Evolutionary conservation across 1,284 basidiomycete genomes (phyloP).

Genomic region (Rhodofomes roseus): DNA sequence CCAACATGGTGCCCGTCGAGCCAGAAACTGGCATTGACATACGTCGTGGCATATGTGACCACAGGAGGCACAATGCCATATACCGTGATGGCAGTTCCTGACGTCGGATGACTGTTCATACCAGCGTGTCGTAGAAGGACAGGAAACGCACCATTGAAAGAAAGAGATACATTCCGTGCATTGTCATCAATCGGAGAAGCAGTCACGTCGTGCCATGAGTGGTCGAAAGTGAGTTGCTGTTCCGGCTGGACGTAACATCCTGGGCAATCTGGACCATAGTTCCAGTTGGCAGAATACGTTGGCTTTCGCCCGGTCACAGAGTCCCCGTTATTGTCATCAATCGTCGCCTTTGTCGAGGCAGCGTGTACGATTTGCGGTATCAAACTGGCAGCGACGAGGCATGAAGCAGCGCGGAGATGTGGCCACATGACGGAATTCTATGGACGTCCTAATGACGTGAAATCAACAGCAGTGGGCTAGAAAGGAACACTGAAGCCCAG

Average conservation of each 20-base stretch:
- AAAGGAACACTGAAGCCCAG: too few species aligned
- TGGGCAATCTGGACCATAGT: constrained; percentile 13
- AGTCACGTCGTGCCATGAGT: constrained; percentile 19
- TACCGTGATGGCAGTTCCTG: constrained; percentile 30
- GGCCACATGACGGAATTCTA: not conserved
- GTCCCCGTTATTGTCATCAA: constrained; percentile 20
- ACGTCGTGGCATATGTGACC: constrained; percentile 15
- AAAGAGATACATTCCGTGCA: not conserved
- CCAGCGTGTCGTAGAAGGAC: not conserved
- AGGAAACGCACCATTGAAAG: not conserved
- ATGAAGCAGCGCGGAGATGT: not conserved
- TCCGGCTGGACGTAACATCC: constrained; percentile 12
- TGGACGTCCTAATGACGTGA: too few species aligned
- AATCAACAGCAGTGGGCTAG: not conserved
- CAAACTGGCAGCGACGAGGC: not conserved
- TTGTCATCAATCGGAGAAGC: not conserved
- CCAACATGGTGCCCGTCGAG: constrained; percentile 19
- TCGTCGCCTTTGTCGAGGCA: constrained; percentile 12
- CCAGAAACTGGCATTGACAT: constrained; percentile 23
- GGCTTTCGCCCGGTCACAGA: constrained; percentile 12
- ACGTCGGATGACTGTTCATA: not conserved
- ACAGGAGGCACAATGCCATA: constrained; percentile 25
- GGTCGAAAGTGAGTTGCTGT: constrained; percentile 7
- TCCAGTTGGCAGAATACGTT: constrained; percentile 12
- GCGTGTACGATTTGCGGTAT: not conserved